Conservation (phyloP, 352 stramenopile genomes). For the Pythium aristosporum region DNA sequence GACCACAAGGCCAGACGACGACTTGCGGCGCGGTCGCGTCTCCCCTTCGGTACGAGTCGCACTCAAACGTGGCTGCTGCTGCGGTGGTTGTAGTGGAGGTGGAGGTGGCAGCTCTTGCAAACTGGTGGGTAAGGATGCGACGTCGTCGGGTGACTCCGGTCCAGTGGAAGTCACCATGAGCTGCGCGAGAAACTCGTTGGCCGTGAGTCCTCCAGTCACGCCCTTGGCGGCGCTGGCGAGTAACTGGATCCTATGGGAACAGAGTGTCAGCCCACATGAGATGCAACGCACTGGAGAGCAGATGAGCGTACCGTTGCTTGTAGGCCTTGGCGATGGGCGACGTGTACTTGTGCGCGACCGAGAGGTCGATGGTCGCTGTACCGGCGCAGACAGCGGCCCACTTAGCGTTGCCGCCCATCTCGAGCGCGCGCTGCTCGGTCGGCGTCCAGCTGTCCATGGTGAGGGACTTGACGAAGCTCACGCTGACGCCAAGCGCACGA, state of each 20-base stretch:
- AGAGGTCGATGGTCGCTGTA: slow-evolving; percentile 40
- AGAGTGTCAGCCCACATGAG: not conserved
- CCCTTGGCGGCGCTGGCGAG: slow-evolving; percentile 15
- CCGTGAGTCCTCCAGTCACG: slow-evolving; percentile 36
- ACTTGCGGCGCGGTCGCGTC: slow-evolving; percentile 3
- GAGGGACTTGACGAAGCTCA: slow-evolving; percentile 85
- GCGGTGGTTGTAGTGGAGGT: not conserved
- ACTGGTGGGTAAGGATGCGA: slow-evolving; percentile 1
- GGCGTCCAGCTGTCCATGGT: slow-evolving; percentile 74
- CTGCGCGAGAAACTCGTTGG: slow-evolving; percentile 42
- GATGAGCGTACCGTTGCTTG: slow-evolving; percentile 34
- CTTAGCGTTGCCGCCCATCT: slow-evolving; percentile 80
- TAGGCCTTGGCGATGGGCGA: slow-evolving; percentile 64
- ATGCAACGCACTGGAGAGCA: not conserved
- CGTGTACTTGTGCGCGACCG: slow-evolving; percentile 62
- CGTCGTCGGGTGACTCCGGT: slow-evolving; percentile 5
- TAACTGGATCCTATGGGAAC: slow-evolving; percentile 23
- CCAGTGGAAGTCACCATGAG: slow-evolving; percentile 5
- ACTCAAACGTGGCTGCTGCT: not conserved
- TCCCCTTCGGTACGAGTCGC: not conserved
- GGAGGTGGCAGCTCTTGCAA: not conserved
- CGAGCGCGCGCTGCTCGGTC: slow-evolving; percentile 51
- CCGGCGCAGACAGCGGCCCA: slow-evolving; percentile 72
- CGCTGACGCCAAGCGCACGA: slow-evolving; percentile 72
- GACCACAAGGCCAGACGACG: slow-evolving; percentile 30